A percentile compares a stretch with the other conserved stretches of the same genome.
Evolutionary conservation across 352 stramenopile species (phyloP).

Genomic region (Saprolegnia diclina): DNA sequence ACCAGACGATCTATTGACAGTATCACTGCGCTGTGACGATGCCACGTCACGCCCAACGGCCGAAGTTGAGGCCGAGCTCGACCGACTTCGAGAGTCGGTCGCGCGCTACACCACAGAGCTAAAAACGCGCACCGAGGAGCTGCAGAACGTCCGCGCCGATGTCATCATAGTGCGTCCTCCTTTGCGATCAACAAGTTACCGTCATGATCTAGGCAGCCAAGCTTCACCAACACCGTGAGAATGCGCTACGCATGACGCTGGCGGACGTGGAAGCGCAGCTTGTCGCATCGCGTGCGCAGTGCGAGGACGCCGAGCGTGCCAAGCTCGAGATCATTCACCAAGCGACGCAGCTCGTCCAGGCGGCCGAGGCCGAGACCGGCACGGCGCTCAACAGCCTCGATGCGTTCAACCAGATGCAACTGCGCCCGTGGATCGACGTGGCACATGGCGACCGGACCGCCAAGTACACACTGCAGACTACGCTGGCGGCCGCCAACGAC

Average conservation of each 20-base stretch:
- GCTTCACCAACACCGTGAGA: no score
- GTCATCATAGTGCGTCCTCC: no score
- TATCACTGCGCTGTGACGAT: no score
- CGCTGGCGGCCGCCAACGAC: not conserved
- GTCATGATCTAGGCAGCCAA: no score
- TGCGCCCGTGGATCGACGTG: conserved; percentile 1
- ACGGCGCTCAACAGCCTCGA: not conserved
- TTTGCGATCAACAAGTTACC: no score
- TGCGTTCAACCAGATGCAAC: not conserved
- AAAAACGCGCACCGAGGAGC: not conserved
- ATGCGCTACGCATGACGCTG: not conserved
- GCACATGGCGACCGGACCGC: not conserved
- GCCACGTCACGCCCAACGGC: not conserved
- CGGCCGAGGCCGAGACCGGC: not conserved
- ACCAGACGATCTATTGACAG: no score
- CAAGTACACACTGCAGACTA: conserved; percentile 6
- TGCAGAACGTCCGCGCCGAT: not conserved
- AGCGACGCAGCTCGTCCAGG: conserved; percentile 11
- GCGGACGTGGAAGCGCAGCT: not conserved
- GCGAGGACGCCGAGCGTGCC: not conserved
- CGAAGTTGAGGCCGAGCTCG: not conserved
- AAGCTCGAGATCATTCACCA: conserved; percentile 19
- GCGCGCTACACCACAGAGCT: conserved; percentile 5
- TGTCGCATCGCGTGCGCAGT: not conserved
- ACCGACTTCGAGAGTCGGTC: not conserved